Conservation (phyloP, 192 early-diverging fungal genomes). For the Diversispora epigaea region DNA sequence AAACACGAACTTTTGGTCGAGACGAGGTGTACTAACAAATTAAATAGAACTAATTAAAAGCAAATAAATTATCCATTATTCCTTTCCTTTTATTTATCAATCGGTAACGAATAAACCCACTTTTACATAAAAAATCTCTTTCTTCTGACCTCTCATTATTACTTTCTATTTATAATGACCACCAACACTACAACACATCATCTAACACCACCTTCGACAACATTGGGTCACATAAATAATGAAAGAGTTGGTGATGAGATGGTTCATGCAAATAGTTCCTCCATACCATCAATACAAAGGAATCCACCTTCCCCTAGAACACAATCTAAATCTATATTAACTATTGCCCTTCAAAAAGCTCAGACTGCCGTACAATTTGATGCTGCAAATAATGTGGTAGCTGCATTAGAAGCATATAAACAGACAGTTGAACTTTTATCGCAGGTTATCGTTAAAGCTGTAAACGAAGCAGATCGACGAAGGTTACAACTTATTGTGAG, state of each 20-base stretch:
- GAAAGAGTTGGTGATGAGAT: background rate
- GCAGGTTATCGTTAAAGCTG: slow-evolving; percentile 32
- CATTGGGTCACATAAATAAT: background rate
- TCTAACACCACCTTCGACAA: slow-evolving; percentile 4
- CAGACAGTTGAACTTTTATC: slow-evolving; percentile 26
- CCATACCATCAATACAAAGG: background rate
- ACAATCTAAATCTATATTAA: slow-evolving; percentile 35
- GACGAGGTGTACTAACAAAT: background rate
- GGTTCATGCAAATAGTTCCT: background rate
- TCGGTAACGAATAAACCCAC: background rate
- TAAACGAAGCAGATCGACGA: slow-evolving; percentile 27
- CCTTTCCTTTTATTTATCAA: background rate
- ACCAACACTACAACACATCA: slow-evolving; percentile 24
- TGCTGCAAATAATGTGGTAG: slow-evolving; percentile 26
- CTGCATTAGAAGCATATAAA: slow-evolving; percentile 30
- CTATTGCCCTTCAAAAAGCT: slow-evolving; percentile 33
- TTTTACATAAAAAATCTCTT: no score
- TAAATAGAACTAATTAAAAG: background rate
- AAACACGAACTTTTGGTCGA: slow-evolving; percentile 12
- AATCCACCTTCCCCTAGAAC: slow-evolving; percentile 27
- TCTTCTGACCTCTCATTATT: background rate
- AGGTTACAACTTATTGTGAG: slow-evolving; percentile 33
- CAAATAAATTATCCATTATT: background rate
- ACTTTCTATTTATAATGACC: background rate
- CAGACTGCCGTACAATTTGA: slow-evolving; percentile 29